Base-by-base conservation (phyloP, 345 rosid genomes). In the Lagerstroemia speciosa region DNA sequence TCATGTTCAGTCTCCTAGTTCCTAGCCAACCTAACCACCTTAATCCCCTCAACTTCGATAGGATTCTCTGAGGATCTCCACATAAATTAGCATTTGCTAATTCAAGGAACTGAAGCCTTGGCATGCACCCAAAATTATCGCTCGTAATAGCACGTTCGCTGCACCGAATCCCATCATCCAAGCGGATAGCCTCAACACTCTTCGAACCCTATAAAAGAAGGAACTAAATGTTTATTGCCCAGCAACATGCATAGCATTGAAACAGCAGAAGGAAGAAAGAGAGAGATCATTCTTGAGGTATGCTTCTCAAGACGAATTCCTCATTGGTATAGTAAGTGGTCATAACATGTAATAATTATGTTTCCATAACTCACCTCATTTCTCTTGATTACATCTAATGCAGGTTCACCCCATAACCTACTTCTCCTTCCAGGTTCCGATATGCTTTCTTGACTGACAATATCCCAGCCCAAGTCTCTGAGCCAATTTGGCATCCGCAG, bases 11-110 rank as follows among this genome's bases (percentile, higher is more conserved):
- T 19, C 14, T 29, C 31, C 43, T 33, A 32, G 38, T 16, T 17
- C 70, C 62, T 15, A 46, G 62, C 70, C 70, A 50, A 12, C 37
- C 61, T 6, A 67, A 37, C 70, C 70, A 67, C 32, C 60, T 31
- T 5, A 67, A 37, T 62, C 70, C 31, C 50, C 57, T 45, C 6
- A 67, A 67, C 17, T 36, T 67, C 8, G 24, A 29, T 16, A 48
- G 12, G 36, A 0, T 12, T 8, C 4, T 0, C 40, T 8, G 30
- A 67, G n/a, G 32, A 33, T 67, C 14, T 34, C 46, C 70, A 38
- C 37, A 0, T 2, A 67, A 43, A 5, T 67, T 31, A 1, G 62
- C 70, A 34, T 67, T 29, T 33, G 55, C 70, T 36, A 67, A 52
- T 48, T 17, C 41, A 67, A 43, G 48, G 19, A 43, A 43, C 17